These are phyloP conservation scores for Craterostigma plantagineum DNA, from an alignment of 257 asterid species.

Conservation along the genomic window DNA sequence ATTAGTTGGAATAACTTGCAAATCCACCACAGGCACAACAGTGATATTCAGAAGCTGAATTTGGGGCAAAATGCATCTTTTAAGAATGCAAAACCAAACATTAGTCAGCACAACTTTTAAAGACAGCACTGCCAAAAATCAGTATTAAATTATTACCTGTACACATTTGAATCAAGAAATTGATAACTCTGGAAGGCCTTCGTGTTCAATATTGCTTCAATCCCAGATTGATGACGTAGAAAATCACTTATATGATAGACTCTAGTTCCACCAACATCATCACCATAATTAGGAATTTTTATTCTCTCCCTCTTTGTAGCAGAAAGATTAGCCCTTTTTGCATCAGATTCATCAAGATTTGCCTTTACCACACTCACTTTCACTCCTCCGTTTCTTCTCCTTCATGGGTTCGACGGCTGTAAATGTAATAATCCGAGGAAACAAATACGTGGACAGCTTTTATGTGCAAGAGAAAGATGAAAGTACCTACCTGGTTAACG, in stretches of 20 bases:
- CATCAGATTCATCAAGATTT: too few species aligned
- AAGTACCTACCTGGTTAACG: too few species aligned
- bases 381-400: too few species aligned
- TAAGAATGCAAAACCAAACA: slow-evolving; percentile 1
- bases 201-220: slow-evolving; percentile 56
- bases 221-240: slow-evolving; percentile 58
- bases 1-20: slow-evolving; percentile 38
- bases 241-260: slow-evolving; percentile 37
- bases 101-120: not conserved
- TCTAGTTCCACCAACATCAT: slow-evolving; percentile 14
- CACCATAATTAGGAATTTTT: slow-evolving; percentile 32
- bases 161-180: slow-evolving; percentile 1
- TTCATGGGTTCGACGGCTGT: too few species aligned
- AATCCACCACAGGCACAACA: slow-evolving; percentile 69
- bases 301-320: slow-evolving; percentile 60
- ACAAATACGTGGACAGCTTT: too few species aligned
- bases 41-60: slow-evolving; percentile 57
- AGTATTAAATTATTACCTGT: not conserved
- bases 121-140: not conserved
- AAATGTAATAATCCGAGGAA: too few species aligned
- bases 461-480: too few species aligned
- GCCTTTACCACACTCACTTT: too few species aligned
- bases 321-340: too few species aligned
- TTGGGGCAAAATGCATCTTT: slow-evolving; percentile 72
- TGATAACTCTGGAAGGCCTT: slow-evolving; percentile 5